Evolutionary conservation across 805 yeast genomes (phyloP).

Genomic region (Metschnikowia koreensis): DNA sequence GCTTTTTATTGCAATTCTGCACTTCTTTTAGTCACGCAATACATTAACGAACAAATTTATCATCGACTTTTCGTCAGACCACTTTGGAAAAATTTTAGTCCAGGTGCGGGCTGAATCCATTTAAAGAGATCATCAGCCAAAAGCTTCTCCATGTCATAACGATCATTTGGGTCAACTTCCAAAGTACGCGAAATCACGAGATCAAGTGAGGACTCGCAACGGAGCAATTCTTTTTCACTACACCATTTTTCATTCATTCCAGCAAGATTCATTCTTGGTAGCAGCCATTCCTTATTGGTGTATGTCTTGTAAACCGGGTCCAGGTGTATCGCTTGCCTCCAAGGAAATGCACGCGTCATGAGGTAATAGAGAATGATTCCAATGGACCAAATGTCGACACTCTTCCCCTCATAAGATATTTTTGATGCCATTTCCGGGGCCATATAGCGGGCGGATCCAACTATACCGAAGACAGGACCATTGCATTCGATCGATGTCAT

Average conservation of each 20-base stretch:
- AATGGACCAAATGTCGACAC: conserved; percentile 50
- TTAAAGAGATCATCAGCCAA: not conserved
- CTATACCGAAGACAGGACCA: conserved; percentile 39
- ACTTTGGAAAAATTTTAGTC: not conserved
- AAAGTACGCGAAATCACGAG: not conserved
- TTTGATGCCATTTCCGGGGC: conserved; percentile 47
- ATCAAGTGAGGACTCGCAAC: not conserved
- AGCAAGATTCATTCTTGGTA: not conserved
- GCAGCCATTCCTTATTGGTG: not conserved
- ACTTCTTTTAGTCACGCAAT: no score
- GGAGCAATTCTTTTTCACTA: not conserved
- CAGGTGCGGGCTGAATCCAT: not conserved
- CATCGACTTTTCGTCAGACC: not conserved
- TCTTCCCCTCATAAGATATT: conserved; percentile 40
- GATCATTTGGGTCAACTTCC: not conserved
- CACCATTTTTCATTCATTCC: not conserved
- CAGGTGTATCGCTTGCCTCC: conserved; percentile 43
- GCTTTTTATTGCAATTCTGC: no score
- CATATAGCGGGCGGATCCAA: conserved; percentile 44
- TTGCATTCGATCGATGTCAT: conserved; percentile 26
- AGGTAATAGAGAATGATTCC: conserved; percentile 43
- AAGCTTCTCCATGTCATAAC: not conserved
- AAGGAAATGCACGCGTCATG: conserved; percentile 37
- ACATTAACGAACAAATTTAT: no score
- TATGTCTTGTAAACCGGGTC: conserved; percentile 24